These are phyloP conservation scores for Houttuynia cordata DNA, from an alignment of 164 flowering plant species.

Conservation along the genomic window DNA sequence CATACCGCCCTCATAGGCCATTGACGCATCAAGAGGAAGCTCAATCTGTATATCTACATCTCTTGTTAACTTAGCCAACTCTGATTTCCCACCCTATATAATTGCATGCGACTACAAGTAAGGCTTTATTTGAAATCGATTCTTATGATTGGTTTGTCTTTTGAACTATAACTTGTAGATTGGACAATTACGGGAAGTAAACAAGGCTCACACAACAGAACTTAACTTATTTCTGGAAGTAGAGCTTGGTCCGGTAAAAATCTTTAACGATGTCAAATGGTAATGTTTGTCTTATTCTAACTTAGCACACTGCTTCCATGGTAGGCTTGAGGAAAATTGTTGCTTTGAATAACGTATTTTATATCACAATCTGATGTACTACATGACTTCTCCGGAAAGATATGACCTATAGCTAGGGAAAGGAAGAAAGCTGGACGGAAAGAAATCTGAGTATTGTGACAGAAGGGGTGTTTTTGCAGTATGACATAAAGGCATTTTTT, in stretches of 20 bases:
- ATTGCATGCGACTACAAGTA: not conserved
- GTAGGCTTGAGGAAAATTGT: too few relatives aligned
- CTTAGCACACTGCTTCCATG: too few relatives aligned
- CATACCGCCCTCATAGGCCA: conserved; percentile 87
- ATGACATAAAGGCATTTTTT: too few relatives aligned
- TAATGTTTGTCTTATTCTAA: not conserved
- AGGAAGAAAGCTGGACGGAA: too few relatives aligned
- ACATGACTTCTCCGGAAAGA: too few relatives aligned
- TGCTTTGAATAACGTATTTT: too few relatives aligned
- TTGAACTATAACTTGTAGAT: conserved; percentile 31
- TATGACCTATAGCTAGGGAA: too few relatives aligned
- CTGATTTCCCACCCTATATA: not conserved
- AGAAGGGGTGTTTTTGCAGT: too few relatives aligned
- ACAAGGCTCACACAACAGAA: conserved; percentile 67
- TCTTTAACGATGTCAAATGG: not conserved
- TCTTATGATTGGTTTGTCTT: not conserved
- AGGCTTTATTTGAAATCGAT: not conserved
- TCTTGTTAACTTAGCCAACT: not conserved
- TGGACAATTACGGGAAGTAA: conserved; percentile 73
- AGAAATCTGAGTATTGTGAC: too few relatives aligned
- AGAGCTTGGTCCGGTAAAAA: conserved; percentile 57
- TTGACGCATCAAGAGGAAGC: conserved; percentile 69
- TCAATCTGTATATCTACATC: conserved; percentile 56
- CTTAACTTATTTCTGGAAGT: conserved; percentile 74
- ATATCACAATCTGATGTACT: too few relatives aligned